Evolutionary conservation across 2,329 filamentous ascomycete species (phyloP).

Genomic region (Xylaria sp.): DNA sequence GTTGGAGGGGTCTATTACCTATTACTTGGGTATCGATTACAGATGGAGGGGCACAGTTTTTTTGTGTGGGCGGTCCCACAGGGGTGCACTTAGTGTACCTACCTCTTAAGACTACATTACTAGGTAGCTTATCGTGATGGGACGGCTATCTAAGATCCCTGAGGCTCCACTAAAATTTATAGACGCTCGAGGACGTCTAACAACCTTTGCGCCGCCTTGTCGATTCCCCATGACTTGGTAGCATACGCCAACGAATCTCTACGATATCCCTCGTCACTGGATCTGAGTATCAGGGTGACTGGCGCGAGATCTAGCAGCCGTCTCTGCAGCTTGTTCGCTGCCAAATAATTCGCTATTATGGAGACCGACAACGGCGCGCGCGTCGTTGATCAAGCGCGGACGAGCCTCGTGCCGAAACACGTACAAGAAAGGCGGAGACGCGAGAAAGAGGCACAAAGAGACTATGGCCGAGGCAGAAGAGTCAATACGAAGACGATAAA

Average conservation of each 20-base stretch:
- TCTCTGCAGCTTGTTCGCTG: background rate
- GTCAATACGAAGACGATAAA: conserved; percentile 79
- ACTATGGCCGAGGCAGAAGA: conserved; percentile 85
- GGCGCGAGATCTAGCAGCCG: background rate
- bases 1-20: conserved; percentile 36
- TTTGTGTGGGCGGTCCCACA: conserved; percentile 33
- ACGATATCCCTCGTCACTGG: background rate
- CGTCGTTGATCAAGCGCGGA: conserved; percentile 60
- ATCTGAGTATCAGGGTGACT: background rate
- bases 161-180: conserved; percentile 40
- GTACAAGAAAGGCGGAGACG: conserved; percentile 64
- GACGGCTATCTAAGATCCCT: conserved; percentile 19
- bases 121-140: conserved; percentile 27
- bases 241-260: conserved; percentile 2
- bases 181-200: conserved; percentile 16
- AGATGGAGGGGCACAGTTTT: conserved; percentile 39
- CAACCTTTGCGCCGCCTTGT: conserved; percentile 25
- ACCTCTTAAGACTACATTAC: background rate
- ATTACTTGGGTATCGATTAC: conserved; percentile 28
- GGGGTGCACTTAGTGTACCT: conserved; percentile 1
- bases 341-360: conserved; percentile 22
- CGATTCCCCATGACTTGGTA: conserved; percentile 4
- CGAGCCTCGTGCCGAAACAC: conserved; percentile 62
- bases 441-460: conserved; percentile 72
- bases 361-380: conserved; percentile 63